Evolutionary conservation across 108 stramenopile genomes (phyloP), one percentile per base, ranked within the genome.

Genomic region (Cyclotella atomus): DNA sequence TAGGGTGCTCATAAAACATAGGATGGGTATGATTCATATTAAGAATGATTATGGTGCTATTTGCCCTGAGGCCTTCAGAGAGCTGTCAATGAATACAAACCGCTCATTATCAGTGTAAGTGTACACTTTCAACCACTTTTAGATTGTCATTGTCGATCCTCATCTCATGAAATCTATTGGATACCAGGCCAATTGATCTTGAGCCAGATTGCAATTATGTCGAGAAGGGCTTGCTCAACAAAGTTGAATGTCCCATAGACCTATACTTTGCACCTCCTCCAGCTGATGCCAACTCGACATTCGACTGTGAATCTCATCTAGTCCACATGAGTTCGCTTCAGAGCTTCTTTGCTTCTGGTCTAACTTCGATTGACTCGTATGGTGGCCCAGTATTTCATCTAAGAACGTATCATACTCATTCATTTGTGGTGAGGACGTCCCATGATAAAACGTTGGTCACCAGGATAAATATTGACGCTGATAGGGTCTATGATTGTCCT

Each of bases 191-290:
- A 16, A 23, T 41, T 5, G 53, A 73, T 50, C 43, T 52, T 33
- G 25, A 65, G 34, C 73, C 73, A 19, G 30, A 55, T 10, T 74
- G 73, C 43, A 65, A 74, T 32, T 64, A 66, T 30, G 23, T 74
- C 16, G 2, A 28, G 5, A 65, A 74, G 20, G 73, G 38, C n/a
- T 59, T 74, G 24, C 57, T 74, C 54, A 74, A 74, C 73, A 74
- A 74, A 64, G 73, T 74, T 14, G 73, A 65, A 1, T 74, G 73
- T 32, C 73, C 73, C 7, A 57, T 74, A 15, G 73, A 74, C 36
- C 21, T 74, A 0, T 74, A 74, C 55, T 74, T 66, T 59, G 64
- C 73, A 23, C 73, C 73, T 6, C 53, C 33, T 4, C 33, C 41
- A n/a, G 32, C 10, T 12, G 64, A 65, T 2, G 33, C 54, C 17